These are phyloP conservation scores for Venturia carpophila DNA, from an alignment of 2,329 filamentous ascomycete genomes.

Conservation along the genomic window DNA sequence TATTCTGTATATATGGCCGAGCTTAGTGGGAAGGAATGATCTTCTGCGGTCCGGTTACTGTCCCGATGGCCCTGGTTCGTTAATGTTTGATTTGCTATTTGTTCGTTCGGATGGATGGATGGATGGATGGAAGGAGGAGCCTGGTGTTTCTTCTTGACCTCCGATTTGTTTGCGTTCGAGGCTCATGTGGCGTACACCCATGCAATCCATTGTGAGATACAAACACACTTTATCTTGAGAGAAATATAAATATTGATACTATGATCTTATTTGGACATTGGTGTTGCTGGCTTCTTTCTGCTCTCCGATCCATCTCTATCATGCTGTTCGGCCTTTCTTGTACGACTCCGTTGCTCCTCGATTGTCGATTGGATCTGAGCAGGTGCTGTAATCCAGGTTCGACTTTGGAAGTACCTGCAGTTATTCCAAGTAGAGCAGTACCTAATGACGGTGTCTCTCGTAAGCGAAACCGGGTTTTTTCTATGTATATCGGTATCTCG, in stretches of 20 bases:
- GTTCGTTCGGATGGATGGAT: neutral
- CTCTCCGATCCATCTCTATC: no score
- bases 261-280: neutral
- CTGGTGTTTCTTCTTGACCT: neutral
- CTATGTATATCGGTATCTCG: no score
- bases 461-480: no score
- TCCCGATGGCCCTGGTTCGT: neutral
- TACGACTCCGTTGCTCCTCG: neutral
- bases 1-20: neutral
- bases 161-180: neutral
- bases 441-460: no score
- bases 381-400: no score
- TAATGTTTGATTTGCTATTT: neutral
- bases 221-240: neutral
- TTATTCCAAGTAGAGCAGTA: no score
- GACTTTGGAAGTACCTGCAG: no score
- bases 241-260: neutral
- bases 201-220: no score
- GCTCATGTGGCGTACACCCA: neutral
- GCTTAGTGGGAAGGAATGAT: neutral
- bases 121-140: neutral
- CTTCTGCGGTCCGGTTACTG: neutral
- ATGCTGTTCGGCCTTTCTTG: neutral
- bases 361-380: no score
- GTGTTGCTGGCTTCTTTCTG: neutral